Evolutionary conservation across 306 rosid species (phyloP).

Genomic region (Medicago ruthenica): DNA sequence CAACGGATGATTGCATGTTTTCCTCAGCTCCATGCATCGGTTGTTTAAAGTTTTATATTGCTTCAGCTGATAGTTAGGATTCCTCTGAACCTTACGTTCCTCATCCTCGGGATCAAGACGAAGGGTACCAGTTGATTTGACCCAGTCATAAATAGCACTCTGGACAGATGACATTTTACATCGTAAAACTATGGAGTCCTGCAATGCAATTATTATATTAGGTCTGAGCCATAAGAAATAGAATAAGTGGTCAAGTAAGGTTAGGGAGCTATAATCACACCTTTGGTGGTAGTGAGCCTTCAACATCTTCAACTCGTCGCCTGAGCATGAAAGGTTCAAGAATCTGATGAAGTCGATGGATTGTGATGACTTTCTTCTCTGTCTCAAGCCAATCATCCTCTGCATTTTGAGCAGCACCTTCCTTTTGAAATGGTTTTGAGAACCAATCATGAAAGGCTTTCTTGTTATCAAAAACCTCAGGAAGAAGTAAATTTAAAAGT

Average conservation of each 20-base stretch:
- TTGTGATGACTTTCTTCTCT: slow-evolving; percentile 92
- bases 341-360: slow-evolving; percentile 98
- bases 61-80: slow-evolving; percentile 78
- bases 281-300: slow-evolving; percentile 97
- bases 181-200: slow-evolving; percentile 84
- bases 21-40: slow-evolving; percentile 98
- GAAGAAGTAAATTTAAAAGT: slow-evolving; percentile 95
- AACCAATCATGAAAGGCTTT: slow-evolving; percentile 99
- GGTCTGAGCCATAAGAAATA: slow-evolving; percentile 37
- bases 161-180: slow-evolving; percentile 96
- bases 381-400: slow-evolving; percentile 99
- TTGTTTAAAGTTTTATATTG: slow-evolving; percentile 90
- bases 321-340: slow-evolving; percentile 99
- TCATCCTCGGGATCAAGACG: slow-evolving; percentile 99
- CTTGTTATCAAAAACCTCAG: slow-evolving; percentile 95
- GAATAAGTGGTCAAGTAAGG: slow-evolving; percentile 20
- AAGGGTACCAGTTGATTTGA: slow-evolving; percentile 95
- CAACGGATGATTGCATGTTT: slow-evolving; percentile 97
- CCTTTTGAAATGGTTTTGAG: slow-evolving; percentile 96
- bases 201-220: slow-evolving; percentile 55
- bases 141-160: slow-evolving; percentile 96
- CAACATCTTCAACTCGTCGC: slow-evolving; percentile 99
- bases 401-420: slow-evolving; percentile 72
- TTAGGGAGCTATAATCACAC: slow-evolving; percentile 51
- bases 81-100: slow-evolving; percentile 72